Percentiles rank a stretch among this genome's conserved stretches.
phyloP scores from a whole-genome alignment of 192 early-diverging fungal genomes.

The Coemansia sp. region DNA sequence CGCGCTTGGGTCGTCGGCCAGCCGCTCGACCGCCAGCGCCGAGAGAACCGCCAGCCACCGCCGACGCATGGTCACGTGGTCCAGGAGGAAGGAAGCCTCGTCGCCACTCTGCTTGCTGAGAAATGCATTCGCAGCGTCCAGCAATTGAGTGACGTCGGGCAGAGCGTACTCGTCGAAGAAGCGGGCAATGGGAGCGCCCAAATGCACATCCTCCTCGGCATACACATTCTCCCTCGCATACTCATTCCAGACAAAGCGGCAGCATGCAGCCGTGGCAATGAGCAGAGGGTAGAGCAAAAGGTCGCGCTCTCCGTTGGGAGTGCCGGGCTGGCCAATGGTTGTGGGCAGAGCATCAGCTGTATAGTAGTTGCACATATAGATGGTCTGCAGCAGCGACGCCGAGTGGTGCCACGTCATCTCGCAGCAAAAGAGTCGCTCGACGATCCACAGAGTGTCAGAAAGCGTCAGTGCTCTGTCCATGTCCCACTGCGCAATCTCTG shows the following conservation, averaged over 20 bases:
- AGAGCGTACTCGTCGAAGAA: slow-evolving; percentile 22
- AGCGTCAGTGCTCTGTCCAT: slow-evolving; percentile 11
- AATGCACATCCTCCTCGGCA: slow-evolving; percentile 40
- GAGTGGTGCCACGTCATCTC: slow-evolving; percentile 45
- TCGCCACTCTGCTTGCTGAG: background rate
- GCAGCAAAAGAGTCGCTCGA: slow-evolving; percentile 26
- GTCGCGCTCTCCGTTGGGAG: slow-evolving; percentile 16
- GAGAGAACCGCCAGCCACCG: slow-evolving; percentile 23
- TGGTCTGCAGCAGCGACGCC: slow-evolving; percentile 41
- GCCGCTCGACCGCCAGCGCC: slow-evolving; percentile 7
- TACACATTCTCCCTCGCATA: slow-evolving; percentile 33
- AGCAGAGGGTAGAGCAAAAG: slow-evolving; percentile 36
- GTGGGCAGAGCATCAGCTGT: background rate
- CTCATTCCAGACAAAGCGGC: slow-evolving; percentile 33
- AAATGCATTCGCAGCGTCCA: slow-evolving; percentile 8
- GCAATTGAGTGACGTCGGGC: slow-evolving; percentile 1
- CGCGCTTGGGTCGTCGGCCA: slow-evolving; percentile 15
- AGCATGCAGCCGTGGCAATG: slow-evolving; percentile 25
- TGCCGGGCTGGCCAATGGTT: background rate
- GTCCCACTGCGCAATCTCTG: slow-evolving; percentile 36
- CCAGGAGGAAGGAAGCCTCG: slow-evolving; percentile 10
- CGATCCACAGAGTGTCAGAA: slow-evolving; percentile 27
- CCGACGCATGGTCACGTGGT: slow-evolving; percentile 14
- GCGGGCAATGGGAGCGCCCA: slow-evolving; percentile 5
- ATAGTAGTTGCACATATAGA: slow-evolving; percentile 47